Percentiles rank a stretch among this genome's conserved stretches.
phyloP scores from a whole-genome alignment of 2,329 filamentous ascomycete species.

The Coniochaeta sp. region DNA sequence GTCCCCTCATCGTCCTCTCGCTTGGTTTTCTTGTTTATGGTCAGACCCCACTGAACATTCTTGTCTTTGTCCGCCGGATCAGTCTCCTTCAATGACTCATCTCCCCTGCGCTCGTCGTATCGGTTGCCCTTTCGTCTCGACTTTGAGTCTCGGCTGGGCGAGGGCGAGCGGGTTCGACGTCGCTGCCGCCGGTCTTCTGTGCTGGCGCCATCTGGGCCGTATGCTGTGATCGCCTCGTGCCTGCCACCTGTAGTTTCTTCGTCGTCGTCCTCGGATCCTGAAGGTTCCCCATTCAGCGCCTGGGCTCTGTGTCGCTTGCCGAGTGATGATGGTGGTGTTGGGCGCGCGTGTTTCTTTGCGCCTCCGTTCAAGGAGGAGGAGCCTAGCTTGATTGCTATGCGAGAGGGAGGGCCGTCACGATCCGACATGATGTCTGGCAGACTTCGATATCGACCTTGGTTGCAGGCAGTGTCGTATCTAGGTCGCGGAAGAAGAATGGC shows the following conservation, averaged over 20 bases:
- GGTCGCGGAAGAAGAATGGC: background rate
- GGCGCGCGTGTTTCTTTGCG: slow-evolving; percentile 11
- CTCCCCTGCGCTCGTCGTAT: background rate
- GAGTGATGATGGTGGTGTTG: slow-evolving; percentile 3
- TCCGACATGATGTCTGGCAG: slow-evolving; percentile 10
- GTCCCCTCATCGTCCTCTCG: slow-evolving; percentile 34
- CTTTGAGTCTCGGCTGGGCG: slow-evolving; percentile 3
- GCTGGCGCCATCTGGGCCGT: slow-evolving; percentile 3
- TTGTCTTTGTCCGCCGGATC: slow-evolving; percentile 38
- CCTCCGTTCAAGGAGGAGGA: slow-evolving; percentile 1
- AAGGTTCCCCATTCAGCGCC: slow-evolving; percentile 8
- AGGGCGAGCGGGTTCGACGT: background rate
- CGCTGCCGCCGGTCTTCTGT: slow-evolving; percentile 3
- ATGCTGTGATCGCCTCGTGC: slow-evolving; percentile 40
- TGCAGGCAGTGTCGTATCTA: background rate
- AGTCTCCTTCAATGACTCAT: background rate
- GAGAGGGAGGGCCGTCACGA: slow-evolving; percentile 7
- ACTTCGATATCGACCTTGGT: background rate
- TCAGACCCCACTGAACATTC: slow-evolving; percentile 49
- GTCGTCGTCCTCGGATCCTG: slow-evolving; percentile 23
- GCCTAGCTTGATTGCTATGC: slow-evolving; percentile 14
- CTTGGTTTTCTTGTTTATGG: slow-evolving; percentile 28
- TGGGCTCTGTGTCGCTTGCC: slow-evolving; percentile 13
- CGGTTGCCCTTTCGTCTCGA: background rate
- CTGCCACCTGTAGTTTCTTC: slow-evolving; percentile 16